These are phyloP conservation scores for Myriosclerotinia duriaeana DNA, from an alignment of 2,329 filamentous ascomycete species.

Conservation along the genomic window DNA sequence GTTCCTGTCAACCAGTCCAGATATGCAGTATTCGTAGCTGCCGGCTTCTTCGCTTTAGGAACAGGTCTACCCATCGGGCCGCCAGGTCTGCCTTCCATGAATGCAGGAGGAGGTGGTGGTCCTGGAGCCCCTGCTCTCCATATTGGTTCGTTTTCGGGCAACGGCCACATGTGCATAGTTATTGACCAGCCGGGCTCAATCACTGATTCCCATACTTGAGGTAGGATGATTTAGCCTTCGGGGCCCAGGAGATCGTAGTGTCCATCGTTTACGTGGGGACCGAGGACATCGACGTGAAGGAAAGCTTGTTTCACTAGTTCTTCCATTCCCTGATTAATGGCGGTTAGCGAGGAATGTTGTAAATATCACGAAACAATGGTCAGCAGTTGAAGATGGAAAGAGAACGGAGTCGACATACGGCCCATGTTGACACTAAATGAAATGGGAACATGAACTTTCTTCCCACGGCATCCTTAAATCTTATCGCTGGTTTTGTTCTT, in stretches of 20 bases:
- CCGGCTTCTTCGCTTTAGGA: background rate
- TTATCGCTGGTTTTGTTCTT: slow-evolving; percentile 36
- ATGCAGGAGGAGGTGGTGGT: background rate
- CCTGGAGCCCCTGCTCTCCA: background rate
- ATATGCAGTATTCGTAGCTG: background rate
- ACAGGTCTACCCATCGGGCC: background rate
- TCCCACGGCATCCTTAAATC: slow-evolving; percentile 88
- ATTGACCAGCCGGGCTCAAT: slow-evolving; percentile 74
- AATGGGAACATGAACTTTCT: slow-evolving; percentile 92
- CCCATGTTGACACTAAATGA: slow-evolving; percentile 79
- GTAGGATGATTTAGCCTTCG: slow-evolving; percentile 78
- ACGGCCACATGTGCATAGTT: slow-evolving; percentile 67
- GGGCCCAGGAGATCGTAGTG: slow-evolving; percentile 80
- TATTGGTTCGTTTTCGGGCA: slow-evolving; percentile 41
- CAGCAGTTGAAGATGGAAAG: slow-evolving; percentile 31
- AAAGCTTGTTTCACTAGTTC: slow-evolving; percentile 83
- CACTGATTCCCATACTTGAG: slow-evolving; percentile 77
- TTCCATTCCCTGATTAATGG: slow-evolving; percentile 69
- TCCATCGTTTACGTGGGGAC: slow-evolving; percentile 72
- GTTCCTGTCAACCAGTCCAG: background rate
- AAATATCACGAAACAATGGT: background rate
- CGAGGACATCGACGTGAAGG: slow-evolving; percentile 71
- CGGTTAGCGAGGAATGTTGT: background rate
- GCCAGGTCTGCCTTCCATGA: background rate
- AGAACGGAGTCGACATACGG: slow-evolving; percentile 49